phyloP scores from a whole-genome alignment of 345 rosid species.

The Abelmoschus esculentus region DNA sequence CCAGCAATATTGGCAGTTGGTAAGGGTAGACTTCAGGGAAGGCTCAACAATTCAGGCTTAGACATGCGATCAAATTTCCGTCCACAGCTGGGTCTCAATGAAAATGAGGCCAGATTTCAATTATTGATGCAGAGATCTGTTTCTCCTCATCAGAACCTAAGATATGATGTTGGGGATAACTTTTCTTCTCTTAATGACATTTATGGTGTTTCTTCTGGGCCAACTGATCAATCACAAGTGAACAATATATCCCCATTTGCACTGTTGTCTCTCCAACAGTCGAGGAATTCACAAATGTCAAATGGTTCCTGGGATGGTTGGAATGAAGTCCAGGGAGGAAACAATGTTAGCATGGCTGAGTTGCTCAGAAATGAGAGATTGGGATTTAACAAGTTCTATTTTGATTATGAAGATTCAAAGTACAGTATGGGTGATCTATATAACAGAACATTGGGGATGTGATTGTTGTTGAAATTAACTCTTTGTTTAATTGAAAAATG shows the following conservation, averaged over 20 bases:
- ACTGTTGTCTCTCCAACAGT: constrained; percentile 50
- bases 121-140: constrained; percentile 61
- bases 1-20: constrained; percentile 97
- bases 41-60: constrained; percentile 39
- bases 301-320: constrained; percentile 77
- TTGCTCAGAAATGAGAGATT: constrained; percentile 68
- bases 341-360: constrained; percentile 50
- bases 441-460: constrained; percentile 69
- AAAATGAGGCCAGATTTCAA: constrained; percentile 60
- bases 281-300: constrained; percentile 40
- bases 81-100: constrained; percentile 40
- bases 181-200: constrained; percentile 50
- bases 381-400: constrained; percentile 47
- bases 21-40: constrained; percentile 59
- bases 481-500: not conserved
- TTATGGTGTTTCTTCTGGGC: constrained; percentile 50
- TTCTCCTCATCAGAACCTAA: constrained; percentile 45
- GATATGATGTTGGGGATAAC: constrained; percentile 45
- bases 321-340: constrained; percentile 64
- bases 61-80: constrained; percentile 50
- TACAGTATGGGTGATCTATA: constrained; percentile 54
- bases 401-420: constrained; percentile 66
- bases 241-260: constrained; percentile 39
- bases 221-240: constrained; percentile 52
- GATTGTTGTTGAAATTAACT: constrained; percentile 12